Conservation (phyloP, 75 land plant genomes). For the Larix kaempferi region DNA sequence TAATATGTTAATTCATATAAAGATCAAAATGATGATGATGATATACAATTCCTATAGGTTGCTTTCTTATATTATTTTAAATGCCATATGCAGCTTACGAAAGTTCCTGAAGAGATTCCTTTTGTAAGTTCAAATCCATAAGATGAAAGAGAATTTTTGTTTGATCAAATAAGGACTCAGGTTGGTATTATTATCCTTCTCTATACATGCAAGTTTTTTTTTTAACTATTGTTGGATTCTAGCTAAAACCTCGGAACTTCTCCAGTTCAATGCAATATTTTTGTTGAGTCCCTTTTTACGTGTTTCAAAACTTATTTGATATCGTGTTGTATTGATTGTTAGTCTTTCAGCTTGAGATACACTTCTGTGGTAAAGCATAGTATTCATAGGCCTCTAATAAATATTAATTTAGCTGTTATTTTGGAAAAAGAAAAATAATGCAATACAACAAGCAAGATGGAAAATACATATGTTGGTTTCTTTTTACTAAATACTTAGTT, state of each 20-base stretch:
- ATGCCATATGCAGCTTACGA: slow-evolving; percentile 7
- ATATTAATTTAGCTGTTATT: slow-evolving; percentile 80
- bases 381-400: slow-evolving; percentile 25
- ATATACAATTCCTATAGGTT: background rate
- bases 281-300: background rate
- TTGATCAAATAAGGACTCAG: slow-evolving; percentile 77
- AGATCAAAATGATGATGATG: no score
- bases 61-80: background rate
- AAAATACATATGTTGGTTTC: background rate
- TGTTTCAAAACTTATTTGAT: background rate
- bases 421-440: slow-evolving; percentile 92
- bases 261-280: background rate
- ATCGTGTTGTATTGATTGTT: background rate
- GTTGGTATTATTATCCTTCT: slow-evolving; percentile 21
- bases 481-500: background rate
- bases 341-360: slow-evolving; percentile 74
- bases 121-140: slow-evolving; percentile 12
- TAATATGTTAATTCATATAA: background rate
- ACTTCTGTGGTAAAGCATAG: slow-evolving; percentile 35
- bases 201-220: background rate
- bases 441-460: slow-evolving; percentile 80
- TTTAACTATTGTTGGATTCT: background rate
- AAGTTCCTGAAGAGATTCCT: slow-evolving; percentile 16
- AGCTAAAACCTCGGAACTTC: background rate
- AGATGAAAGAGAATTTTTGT: slow-evolving; percentile 55